These are phyloP conservation scores for Quercus mongolica DNA, from an alignment of 306 rosid genomes.

Conservation along the genomic window DNA sequence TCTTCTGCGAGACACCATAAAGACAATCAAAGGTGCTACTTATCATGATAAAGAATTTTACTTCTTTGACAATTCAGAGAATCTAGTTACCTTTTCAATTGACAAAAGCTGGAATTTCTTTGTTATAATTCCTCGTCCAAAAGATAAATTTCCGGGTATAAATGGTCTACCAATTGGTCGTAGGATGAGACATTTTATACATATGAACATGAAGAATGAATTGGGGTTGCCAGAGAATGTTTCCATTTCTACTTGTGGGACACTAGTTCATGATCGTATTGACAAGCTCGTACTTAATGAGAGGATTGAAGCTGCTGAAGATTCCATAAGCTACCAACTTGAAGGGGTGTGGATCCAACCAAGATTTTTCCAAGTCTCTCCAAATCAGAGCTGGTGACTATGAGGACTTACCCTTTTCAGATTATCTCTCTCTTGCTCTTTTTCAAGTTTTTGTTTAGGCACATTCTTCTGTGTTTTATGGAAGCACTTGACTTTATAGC, in stretches of 20 bases:
- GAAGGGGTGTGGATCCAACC: slow-evolving; percentile 43
- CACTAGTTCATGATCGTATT: neutral
- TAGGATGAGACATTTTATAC: neutral
- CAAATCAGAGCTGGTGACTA: slow-evolving; percentile 11
- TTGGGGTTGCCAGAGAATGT: neutral
- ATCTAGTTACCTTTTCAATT: neutral
- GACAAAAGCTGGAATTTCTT: neutral
- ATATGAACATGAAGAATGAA: neutral
- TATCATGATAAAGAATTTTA: neutral
- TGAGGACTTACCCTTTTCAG: neutral
- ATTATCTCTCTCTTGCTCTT: neutral
- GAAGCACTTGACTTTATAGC: neutral
- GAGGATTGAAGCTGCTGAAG: neutral
- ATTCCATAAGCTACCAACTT: neutral
- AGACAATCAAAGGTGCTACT: neutral
- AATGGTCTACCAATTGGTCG: neutral
- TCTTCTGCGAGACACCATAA: neutral
- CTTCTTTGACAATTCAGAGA: neutral
- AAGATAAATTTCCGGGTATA: neutral
- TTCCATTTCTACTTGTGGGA: slow-evolving; percentile 15
- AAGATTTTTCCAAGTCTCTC: slow-evolving; percentile 5
- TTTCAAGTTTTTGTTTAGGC: neutral
- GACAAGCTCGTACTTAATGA: neutral
- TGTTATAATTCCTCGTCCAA: neutral
- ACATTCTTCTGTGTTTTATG: neutral